Evolutionary conservation across 495 filamentous ascomycete species (phyloP).

Genomic region (Penicillium taxi): DNA sequence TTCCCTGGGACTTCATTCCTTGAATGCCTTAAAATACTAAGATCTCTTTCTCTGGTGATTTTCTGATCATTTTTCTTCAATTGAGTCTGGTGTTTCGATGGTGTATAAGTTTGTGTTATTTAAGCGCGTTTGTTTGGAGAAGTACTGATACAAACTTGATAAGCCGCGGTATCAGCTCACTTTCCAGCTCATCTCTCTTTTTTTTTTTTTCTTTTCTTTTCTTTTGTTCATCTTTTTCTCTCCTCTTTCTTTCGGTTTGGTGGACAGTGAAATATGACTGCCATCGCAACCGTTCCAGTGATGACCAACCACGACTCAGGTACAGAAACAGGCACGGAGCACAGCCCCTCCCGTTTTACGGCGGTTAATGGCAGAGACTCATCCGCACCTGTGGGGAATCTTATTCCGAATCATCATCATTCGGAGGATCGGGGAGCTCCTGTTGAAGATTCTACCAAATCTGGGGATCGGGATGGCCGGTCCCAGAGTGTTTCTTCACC

Average conservation of each 20-base stretch:
- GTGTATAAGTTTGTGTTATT: too few species aligned
- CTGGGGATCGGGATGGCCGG: neutral
- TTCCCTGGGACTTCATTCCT: constrained; percentile 1
- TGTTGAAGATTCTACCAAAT: neutral
- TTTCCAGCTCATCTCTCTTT: neutral
- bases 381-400: constrained; percentile 5
- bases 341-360: constrained; percentile 45
- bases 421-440: constrained; percentile 4
- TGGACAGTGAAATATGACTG: constrained; percentile 36
- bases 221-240: neutral
- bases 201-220: neutral
- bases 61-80: too few species aligned
- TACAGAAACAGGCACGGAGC: constrained; percentile 34
- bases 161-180: too few species aligned
- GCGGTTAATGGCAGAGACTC: constrained; percentile 45
- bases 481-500: neutral
- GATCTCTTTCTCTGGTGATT: too few species aligned
- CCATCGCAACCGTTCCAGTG: constrained; percentile 32
- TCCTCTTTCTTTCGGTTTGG: too few species aligned
- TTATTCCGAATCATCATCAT: constrained; percentile 1
- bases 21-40: neutral
- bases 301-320: constrained; percentile 34
- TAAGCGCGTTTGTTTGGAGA: too few species aligned
- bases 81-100: too few species aligned
- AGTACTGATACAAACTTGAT: too few species aligned